Percentiles rank a stretch among this genome's conserved stretches.
Conservation (phyloP, 345 rosid species). For the Linum tenue region DNA sequence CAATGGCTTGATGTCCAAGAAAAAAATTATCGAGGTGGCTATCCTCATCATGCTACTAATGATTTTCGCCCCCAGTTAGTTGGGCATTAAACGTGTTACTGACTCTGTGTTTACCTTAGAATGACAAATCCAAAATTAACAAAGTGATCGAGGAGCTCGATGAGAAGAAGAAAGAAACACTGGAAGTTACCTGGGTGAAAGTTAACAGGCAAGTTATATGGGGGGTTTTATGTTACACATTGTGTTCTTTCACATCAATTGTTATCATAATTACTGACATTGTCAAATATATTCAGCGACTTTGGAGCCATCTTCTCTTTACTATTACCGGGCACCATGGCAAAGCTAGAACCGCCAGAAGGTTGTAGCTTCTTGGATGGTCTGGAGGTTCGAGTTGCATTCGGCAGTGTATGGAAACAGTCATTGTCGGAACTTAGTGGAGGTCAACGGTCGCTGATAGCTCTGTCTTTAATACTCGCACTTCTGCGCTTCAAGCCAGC, state of each 20-base stretch:
- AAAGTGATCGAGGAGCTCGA: slow-evolving; percentile 95
- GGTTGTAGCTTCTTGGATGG: slow-evolving; percentile 85
- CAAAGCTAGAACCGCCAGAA: slow-evolving; percentile 85
- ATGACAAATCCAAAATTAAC: slow-evolving; percentile 80
- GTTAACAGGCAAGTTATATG: slow-evolving; percentile 45
- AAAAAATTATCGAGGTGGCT: slow-evolving; percentile 80
- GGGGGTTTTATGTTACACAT: slow-evolving; percentile 2
- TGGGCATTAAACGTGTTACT: slow-evolving; percentile 8
- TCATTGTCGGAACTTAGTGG: slow-evolving; percentile 90
- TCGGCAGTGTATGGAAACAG: slow-evolving; percentile 94
- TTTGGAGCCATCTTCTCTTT: slow-evolving; percentile 94
- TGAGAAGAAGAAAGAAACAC: slow-evolving; percentile 92
- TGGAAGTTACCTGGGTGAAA: slow-evolving; percentile 90
- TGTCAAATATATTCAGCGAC: slow-evolving; percentile 40
- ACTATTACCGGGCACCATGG: slow-evolving; percentile 80
- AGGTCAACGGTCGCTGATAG: slow-evolving; percentile 90
- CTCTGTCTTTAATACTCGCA: slow-evolving; percentile 87
- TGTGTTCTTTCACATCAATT: neutral
- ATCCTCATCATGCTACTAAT: slow-evolving; percentile 6
- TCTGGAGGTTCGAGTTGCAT: slow-evolving; percentile 92
- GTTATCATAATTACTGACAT: neutral
- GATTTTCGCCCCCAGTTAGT: slow-evolving; percentile 8
- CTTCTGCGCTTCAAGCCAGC: slow-evolving; percentile 96
- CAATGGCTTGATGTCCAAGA: slow-evolving; percentile 71
- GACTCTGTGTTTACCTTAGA: slow-evolving; percentile 28